Evolutionary conservation across 1,139 yeast genomes (phyloP).

Genomic region (Nakaseomyces kungkrabaensis): DNA sequence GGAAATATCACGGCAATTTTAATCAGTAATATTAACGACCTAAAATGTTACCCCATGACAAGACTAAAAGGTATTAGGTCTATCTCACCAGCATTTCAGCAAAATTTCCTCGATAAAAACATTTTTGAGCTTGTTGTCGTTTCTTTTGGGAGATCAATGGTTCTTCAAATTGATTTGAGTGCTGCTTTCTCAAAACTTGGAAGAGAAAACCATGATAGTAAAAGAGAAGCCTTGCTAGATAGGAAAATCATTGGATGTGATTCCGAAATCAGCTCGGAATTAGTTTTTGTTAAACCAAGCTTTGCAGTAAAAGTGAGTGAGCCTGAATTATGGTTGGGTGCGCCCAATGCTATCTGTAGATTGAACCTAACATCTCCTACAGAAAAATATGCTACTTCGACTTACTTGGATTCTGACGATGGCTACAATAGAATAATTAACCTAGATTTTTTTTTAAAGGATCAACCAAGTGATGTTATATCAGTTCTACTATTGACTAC

Average conservation of each 20-base stretch:
- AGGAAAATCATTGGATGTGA: neutral
- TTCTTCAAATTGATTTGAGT: neutral
- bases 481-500: neutral
- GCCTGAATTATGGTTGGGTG: conserved; percentile 1
- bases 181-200: neutral
- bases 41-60: conserved; percentile 16
- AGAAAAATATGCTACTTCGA: neutral
- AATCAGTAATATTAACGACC: conserved; percentile 4
- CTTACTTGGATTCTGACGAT: neutral
- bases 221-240: neutral
- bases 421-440: neutral
- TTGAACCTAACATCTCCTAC: neutral
- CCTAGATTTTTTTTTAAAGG: neutral
- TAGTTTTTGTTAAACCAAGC: neutral
- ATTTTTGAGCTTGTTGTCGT: neutral
- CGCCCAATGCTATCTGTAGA: neutral
- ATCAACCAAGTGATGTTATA: neutral
- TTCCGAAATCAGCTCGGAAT: neutral
- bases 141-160: neutral
- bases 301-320: neutral
- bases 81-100: conserved; percentile 9
- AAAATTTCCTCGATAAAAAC: neutral
- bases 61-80: conserved; percentile 22
- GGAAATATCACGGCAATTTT: conserved; percentile 13
- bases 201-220: neutral